Percentiles rank a stretch among this genome's conserved stretches.
Evolutionary conservation across 345 rosid species (phyloP).

Genomic region (Rhodomyrtus tomentosa): DNA sequence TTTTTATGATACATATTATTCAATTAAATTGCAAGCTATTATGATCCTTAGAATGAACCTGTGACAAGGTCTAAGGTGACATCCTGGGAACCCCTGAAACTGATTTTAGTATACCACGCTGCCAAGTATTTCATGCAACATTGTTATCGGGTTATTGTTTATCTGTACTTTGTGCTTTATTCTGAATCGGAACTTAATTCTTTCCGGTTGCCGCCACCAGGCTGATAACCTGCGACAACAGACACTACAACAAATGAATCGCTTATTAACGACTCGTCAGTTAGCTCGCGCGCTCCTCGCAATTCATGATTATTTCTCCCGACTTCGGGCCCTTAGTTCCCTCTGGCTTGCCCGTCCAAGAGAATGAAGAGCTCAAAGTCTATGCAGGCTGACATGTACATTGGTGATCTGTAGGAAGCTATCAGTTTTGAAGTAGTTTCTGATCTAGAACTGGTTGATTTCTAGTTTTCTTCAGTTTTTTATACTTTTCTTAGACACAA

Average conservation of each 20-base stretch:
- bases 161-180: not conserved
- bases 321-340: constrained; percentile 94
- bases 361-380: constrained; percentile 34
- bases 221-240: constrained; percentile 96
- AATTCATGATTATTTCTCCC: constrained; percentile 74
- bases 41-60: not conserved
- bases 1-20: not conserved
- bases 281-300: constrained; percentile 97
- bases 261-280: constrained; percentile 82
- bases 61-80: not conserved
- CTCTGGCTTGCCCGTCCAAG: constrained; percentile 96
- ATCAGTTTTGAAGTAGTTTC: not conserved
- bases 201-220: constrained; percentile 17
- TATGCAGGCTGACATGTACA: not conserved
- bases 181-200: not conserved
- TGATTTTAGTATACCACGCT: not conserved
- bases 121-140: not conserved
- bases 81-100: not conserved
- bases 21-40: not conserved
- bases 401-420: constrained; percentile 1
- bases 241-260: constrained; percentile 84
- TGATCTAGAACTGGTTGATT: not conserved
- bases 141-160: not conserved
- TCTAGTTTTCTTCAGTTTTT: not conserved
- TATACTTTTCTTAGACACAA: not conserved